Evolutionary conservation across 345 rosid species (phyloP).

Genomic region (Eucalyptus pauciflora): DNA sequence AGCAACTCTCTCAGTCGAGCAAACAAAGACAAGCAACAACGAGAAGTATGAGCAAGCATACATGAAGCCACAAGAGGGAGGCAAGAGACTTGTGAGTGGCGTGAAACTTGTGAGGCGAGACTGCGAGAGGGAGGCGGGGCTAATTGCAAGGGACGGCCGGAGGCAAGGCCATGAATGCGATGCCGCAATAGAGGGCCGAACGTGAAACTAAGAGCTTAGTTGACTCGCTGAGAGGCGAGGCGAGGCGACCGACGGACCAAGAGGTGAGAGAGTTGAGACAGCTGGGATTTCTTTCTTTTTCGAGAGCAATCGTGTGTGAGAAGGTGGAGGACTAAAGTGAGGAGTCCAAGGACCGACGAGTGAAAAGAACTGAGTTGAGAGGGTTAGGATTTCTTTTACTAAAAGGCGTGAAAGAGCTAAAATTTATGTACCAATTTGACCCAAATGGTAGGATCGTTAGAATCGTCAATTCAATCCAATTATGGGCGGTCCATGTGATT

Average conservation of each 20-base stretch:
- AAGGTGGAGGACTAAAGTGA: neutral
- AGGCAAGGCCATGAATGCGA: neutral
- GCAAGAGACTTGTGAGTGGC: neutral
- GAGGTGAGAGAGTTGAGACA: neutral
- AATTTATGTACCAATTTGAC: fast-evolving
- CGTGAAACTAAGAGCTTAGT: neutral
- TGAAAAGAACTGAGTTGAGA: no score
- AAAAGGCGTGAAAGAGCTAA: neutral
- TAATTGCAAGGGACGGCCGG: no score
- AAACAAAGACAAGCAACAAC: neutral
- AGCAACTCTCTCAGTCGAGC: neutral
- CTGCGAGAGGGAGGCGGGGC: neutral
- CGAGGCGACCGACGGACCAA: no score
- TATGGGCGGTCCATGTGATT: no score
- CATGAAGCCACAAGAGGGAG: neutral
- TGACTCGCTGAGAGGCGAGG: neutral
- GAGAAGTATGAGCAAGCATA: neutral
- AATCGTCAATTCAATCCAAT: no score
- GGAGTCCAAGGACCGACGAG: neutral
- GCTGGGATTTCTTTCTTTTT: neutral
- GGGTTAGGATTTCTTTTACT: neutral
- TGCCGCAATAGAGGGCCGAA: neutral
- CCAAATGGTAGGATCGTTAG: no score
- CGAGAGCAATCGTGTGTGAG: neutral
- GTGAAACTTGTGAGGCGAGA: neutral